Evolutionary conservation across 2,329 filamentous ascomycete species (phyloP), one percentile per base, ranked within the genome.

Genomic region (Bipolaris victoriae): DNA sequence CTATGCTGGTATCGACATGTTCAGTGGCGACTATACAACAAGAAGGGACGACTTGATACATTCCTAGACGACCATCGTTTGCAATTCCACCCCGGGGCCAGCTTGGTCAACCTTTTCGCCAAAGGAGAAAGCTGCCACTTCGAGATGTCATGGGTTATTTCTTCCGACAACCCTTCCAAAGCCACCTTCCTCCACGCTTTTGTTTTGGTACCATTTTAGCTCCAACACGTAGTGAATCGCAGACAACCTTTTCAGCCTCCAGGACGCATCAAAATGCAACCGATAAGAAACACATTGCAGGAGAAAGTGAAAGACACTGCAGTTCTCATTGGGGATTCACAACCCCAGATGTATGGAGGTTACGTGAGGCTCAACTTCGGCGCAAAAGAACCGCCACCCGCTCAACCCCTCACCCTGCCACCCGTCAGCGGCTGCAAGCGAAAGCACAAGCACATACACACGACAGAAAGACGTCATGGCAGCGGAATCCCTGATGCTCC

Each of bases 361-460:
- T 39, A n/a, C 13, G 18, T 48, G 20, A 16, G 33, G 24, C 24
- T 33, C 46, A 57, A 43, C 44, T 53, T 57, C 44, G 36, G 31
- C 20, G 31, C 33, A 16, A 40, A 57, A 36, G 41, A 52, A 47
- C 36, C 24, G 36, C 48, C 41, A 36, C 36, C 45, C 54, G 33
- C 22, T 24, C 43, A 41, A 47, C 54, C 43, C 49, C 43, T 53
- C 54, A 57, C 54, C 44, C 37, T 33, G 37, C 31, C 46, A 36
- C 39, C 16, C 41, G 39, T 52, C 43, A 26, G 44, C 52, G 55
- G 52, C 24, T 57, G 24, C 49, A 60, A 56, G 52, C 56, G 49
- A 59, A 43, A 37, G 29, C 18, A 15, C 36, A 13, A 35, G 11
- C 29, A 41, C 22, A 41, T 26, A 31, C 29, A 41, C 29, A 41